Evolutionary conservation across 495 filamentous ascomycete genomes (phyloP).

Genomic region (Annulohypoxylon stygium): DNA sequence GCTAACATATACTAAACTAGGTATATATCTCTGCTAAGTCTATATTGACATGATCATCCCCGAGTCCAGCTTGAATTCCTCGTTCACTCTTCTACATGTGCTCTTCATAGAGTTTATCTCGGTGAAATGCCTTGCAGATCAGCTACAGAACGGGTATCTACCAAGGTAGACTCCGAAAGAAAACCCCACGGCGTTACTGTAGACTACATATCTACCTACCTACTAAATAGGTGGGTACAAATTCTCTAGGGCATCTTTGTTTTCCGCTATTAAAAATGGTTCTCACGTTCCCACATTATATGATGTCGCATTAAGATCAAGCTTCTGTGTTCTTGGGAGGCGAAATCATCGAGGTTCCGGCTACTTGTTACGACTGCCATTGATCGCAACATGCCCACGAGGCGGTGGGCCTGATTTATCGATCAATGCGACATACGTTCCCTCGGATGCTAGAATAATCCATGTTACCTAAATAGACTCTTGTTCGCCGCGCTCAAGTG

Average conservation of each 20-base stretch:
- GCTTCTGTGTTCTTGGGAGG: not conserved
- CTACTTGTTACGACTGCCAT: not conserved
- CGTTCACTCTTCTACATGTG: not conserved
- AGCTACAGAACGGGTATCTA: not conserved
- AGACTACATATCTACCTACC: no score
- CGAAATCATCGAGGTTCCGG: not conserved
- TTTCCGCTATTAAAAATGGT: not conserved
- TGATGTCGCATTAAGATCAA: not conserved
- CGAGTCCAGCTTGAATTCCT: not conserved
- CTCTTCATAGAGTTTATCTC: not conserved
- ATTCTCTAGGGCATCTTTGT: not conserved
- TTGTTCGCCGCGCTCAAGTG: conserved; percentile 1
- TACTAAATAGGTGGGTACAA: no score
- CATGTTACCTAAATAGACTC: conserved; percentile 12
- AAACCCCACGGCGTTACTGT: no score
- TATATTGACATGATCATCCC: not conserved
- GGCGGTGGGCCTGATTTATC: conserved; percentile 2
- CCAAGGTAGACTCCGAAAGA: no score
- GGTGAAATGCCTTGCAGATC: not conserved
- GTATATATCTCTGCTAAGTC: not conserved
- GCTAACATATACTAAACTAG: not conserved
- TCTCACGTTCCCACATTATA: not conserved
- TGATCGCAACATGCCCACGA: conserved; percentile 8
- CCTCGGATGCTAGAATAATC: conserved; percentile 6
- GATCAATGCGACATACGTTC: not conserved